Base-by-base conservation (phyloP, 1,139 yeast species). In the Nematodospora anomalae region DNA sequence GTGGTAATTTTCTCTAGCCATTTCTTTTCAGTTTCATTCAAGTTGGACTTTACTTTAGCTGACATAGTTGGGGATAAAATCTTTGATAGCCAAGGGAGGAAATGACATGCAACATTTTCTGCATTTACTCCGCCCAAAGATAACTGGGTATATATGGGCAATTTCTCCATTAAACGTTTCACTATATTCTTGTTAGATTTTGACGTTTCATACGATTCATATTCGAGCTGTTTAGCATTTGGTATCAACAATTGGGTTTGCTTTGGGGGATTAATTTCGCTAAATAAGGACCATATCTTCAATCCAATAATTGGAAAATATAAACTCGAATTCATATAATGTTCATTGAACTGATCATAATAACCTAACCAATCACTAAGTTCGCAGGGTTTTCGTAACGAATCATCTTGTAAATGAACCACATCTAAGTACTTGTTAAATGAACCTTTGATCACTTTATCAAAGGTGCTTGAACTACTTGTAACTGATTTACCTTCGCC, bases 281-380 rank as follows among this genome's bases (percentile, higher is more conserved):
- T 75, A 58, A 87, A 88, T 34, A 77, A 58, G 7, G 76, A 64
- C 71, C 80, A 83, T 37, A 83, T 76, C 37, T 83, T 84, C 50
- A 85, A 55, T 3, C 82, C 76, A 0, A 83, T 76, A 22, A 76
- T 64, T 0, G 81, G 64, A 7, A 77, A 65, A 52, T 85, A 87
- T 26, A 72, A 69, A 14, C 70, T 60, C 15, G 81, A 50, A 34
- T 80, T 85, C 14, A 45, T 45, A 28, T 44, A 37, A 30, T 37
- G 36, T 38, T 72, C 71, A 46, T 63, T 63, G 38, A 74, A 58
- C 18, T 58, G 42, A 51, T 89, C 97, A 46, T 79, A 76, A 53
- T 83, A 84, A 45, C 64, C 73, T 20, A 86, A 55, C 96, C 96
- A 90, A 44, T 88, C 95, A 30, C 87, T 77, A 10, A 88, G 61